These are phyloP conservation scores for Cyberlindnera veronae DNA, from an alignment of 805 yeast genomes.

Conservation along the genomic window DNA sequence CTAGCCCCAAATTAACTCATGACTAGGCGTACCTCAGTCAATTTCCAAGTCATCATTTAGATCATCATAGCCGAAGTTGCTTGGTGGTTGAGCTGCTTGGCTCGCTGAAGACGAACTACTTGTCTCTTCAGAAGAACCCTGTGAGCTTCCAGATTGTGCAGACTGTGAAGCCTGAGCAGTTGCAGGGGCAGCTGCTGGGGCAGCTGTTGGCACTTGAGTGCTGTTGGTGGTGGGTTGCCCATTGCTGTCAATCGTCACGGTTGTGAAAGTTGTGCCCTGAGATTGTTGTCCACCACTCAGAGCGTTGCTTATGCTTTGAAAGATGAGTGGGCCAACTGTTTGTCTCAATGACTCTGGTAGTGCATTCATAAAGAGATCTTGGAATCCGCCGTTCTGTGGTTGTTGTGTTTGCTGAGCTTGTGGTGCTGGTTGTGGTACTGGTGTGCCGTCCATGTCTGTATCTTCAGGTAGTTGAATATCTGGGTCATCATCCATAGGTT, in stretches of 20 bases:
- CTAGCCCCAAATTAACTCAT: too few species aligned
- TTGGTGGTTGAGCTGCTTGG: too few species aligned
- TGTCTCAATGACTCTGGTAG: conserved; percentile 12
- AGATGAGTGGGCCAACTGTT: conserved; percentile 14
- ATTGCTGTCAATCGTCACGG: conserved; percentile 5
- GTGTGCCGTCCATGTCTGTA: too few species aligned
- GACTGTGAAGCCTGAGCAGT: too few species aligned
- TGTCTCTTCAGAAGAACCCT: too few species aligned
- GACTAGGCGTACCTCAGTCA: too few species aligned
- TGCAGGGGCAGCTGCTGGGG: neutral
- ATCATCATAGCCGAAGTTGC: too few species aligned
- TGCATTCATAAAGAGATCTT: conserved; percentile 8
- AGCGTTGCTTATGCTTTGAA: conserved; percentile 14
- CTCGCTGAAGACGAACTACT: too few species aligned
- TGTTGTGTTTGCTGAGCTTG: neutral
- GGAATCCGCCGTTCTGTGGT: conserved; percentile 5
- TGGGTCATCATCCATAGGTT: conserved; percentile 10
- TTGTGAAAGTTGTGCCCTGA: conserved; percentile 14
- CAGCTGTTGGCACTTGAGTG: neutral
- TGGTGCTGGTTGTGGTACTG: conserved; percentile 4
- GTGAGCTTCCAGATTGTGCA: too few species aligned
- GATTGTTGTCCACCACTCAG: conserved; percentile 12
- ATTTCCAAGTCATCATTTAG: too few species aligned
- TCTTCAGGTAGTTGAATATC: too few species aligned
- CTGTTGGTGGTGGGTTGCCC: neutral